Evolutionary conservation across 2,329 filamentous ascomycete species (phyloP).

Genomic region (Fusarium sp.): DNA sequence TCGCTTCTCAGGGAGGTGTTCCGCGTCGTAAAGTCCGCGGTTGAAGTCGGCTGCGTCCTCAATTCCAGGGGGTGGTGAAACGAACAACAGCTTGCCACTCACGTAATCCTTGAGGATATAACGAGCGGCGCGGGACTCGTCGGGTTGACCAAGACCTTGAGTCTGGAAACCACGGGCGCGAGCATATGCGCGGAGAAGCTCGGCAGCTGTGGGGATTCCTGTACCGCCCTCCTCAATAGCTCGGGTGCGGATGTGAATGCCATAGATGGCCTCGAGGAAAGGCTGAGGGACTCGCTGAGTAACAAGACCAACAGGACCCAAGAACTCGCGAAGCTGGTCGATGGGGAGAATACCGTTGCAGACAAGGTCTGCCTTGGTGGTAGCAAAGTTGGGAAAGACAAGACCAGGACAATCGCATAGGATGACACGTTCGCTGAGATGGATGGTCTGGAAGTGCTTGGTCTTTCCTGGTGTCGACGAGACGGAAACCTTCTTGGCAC

Average conservation of each 20-base stretch:
- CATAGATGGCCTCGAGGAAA: conserved; percentile 94
- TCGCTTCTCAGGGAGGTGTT: conserved; percentile 84
- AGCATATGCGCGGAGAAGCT: conserved; percentile 88
- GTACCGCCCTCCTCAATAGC: conserved; percentile 93
- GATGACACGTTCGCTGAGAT: conserved; percentile 88
- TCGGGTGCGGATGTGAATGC: conserved; percentile 85
- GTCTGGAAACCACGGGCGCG: conserved; percentile 91
- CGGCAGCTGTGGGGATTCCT: conserved; percentile 83
- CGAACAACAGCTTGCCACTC: conserved; percentile 92
- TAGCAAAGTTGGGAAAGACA: conserved; percentile 97
- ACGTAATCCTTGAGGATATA: conserved; percentile 97
- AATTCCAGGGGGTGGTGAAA: conserved; percentile 82
- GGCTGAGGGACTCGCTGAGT: conserved; percentile 85
- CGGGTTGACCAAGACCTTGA: conserved; percentile 87
- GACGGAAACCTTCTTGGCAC: conserved; percentile 97
- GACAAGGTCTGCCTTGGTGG: conserved; percentile 94
- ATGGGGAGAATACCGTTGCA: conserved; percentile 96
- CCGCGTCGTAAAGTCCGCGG: conserved; percentile 84
- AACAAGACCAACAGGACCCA: conserved; percentile 85
- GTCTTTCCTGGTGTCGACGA: conserved; percentile 98
- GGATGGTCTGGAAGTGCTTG: conserved; percentile 99
- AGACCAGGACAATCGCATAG: conserved; percentile 98
- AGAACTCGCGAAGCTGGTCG: conserved; percentile 94
- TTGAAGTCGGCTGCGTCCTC: conserved; percentile 85
- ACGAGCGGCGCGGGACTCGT: conserved; percentile 90